Evolutionary conservation across 306 rosid species (phyloP).

Genomic region (Cucumis sativus): Cucumber_9930_V3 NC_026656.2:9911001-9911500

Average conservation of each 20-base stretch:
- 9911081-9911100: too few species aligned
- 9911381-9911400: not conserved
- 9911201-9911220: slow-evolving; percentile 86
- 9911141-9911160: slow-evolving; percentile 89
- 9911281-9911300: not conserved
- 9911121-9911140: slow-evolving; percentile 60
- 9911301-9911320: not conserved
- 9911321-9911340: not conserved
- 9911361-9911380: not conserved
- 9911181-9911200: slow-evolving; percentile 89
- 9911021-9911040: too few species aligned
- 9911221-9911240: slow-evolving; percentile 98
- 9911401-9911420: not conserved
- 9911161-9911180: slow-evolving; percentile 79
- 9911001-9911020: not conserved
- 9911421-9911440: not conserved
- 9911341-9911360: not conserved
- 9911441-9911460: not conserved
- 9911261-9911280: slow-evolving; percentile 31
- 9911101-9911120: not conserved
- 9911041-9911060: not conserved
- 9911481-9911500: not conserved
- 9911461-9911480: not conserved
- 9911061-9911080: too few species aligned
- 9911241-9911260: slow-evolving; percentile 93